These are phyloP conservation scores for Thelonectria olida DNA, from an alignment of 2,329 filamentous ascomycete genomes.

Conservation along the genomic window DNA sequence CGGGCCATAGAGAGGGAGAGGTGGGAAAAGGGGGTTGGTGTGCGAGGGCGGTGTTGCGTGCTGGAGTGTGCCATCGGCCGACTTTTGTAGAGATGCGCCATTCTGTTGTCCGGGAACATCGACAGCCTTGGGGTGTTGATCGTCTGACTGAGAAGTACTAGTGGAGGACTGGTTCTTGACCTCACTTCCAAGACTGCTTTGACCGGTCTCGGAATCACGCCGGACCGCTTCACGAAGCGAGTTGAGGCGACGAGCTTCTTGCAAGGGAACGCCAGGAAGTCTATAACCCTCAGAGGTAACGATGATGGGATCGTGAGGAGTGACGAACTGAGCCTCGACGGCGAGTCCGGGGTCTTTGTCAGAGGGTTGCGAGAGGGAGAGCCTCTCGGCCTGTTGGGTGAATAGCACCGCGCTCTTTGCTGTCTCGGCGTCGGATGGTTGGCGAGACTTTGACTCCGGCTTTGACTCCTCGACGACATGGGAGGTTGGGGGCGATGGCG, in stretches of 20 bases:
- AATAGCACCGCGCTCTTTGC: conserved; percentile 63
- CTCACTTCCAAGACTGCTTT: conserved; percentile 38
- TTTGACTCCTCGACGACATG: conserved; percentile 16
- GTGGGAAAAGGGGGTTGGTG: conserved; percentile 85
- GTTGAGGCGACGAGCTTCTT: conserved; percentile 78
- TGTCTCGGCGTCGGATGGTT: conserved; percentile 36
- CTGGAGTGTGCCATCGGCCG: conserved; percentile 57
- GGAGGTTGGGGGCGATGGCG: conserved; percentile 21
- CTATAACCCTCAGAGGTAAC: conserved; percentile 73
- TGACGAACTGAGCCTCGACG: conserved; percentile 71
- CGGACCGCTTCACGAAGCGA: conserved; percentile 61
- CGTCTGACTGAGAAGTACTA: conserved; percentile 44
- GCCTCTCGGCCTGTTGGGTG: conserved; percentile 67
- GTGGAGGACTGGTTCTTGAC: conserved; percentile 39
- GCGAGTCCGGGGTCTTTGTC: conserved; percentile 55
- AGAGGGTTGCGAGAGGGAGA: conserved; percentile 53
- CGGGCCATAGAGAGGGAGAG: conserved; percentile 82
- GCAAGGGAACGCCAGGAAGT: conserved; percentile 73
- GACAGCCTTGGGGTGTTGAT: conserved; percentile 36
- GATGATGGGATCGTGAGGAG: conserved; percentile 76
- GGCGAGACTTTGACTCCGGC: conserved; percentile 13
- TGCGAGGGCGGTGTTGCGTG: conserved; percentile 68
- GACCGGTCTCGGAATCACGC: conserved; percentile 38
- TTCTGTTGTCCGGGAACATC: conserved; percentile 41
- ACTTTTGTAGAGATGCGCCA: conserved; percentile 50